Evolutionary conservation across 805 yeast genomes (phyloP), one percentile per base, ranked within the genome.

Genomic region (Zygosaccharomyces lentus): DNA sequence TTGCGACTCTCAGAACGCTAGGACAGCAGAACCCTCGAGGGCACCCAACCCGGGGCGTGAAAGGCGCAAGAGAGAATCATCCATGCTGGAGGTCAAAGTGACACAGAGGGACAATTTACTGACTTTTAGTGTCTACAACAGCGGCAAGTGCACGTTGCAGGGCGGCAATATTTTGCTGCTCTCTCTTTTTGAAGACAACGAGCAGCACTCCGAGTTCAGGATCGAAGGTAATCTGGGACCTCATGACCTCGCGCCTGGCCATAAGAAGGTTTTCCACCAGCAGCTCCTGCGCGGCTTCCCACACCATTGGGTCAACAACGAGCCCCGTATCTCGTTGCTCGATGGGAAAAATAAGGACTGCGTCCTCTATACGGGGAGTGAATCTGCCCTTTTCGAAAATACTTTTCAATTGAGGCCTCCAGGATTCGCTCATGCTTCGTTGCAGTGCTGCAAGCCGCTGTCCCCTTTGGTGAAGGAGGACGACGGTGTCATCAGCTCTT

Each of bases 181-280:
- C 47, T 48, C 46, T 30, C 40, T 30, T 21, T 43, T 31, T 19
- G 50, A 48, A 12, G 49, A 45, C 21, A 19, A 19, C 4, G 21
- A 26, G 27, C 16, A 40, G 2, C 26, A 29, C 9, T 46, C 50
- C n/a, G 32, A 13, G 10, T 29, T 37, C 16, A 30, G 6, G 24
- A 38, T 47, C 35, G 43, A 50, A 27, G 49, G 54, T 38, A 43
- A 51, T 31, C 31, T 56, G 53, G 59, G 59, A 3, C 58, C 59
- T 8, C 55, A 56, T 45, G 56, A 54, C 35, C 41, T 56, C 17
- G 43, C 43, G 37, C 51, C 48, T 9, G 58, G 52, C 25, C 31
- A 46, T 31, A 46, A 37, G 32, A 56, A 54, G 41, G 44, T 48
- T 4, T 35, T 56, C 41, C 44, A 49, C 43, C 21, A 17, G 13